Evolutionary conservation across 1,284 basidiomycete genomes (phyloP).

Genomic region (Phellopilus nigrolimitatus): DNA sequence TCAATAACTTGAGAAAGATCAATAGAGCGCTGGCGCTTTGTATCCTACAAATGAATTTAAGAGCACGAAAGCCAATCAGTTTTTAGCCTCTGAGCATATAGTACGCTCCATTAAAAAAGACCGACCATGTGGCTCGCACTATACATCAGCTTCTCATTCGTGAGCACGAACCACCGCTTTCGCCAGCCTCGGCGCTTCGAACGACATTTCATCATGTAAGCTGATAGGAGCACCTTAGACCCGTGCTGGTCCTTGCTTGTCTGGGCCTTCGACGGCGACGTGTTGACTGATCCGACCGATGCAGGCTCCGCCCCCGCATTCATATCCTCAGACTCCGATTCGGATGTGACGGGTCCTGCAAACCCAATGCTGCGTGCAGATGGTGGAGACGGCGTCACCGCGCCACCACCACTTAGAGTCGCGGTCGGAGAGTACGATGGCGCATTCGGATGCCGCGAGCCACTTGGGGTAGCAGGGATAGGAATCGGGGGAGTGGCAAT

Average conservation of each 20-base stretch:
- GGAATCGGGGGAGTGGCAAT: conserved; percentile 45
- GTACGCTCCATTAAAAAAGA: conserved; percentile 26
- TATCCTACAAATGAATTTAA: conserved; percentile 52
- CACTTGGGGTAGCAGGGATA: conserved; percentile 31
- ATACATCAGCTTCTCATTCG: conserved; percentile 77
- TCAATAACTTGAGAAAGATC: conserved; percentile 85
- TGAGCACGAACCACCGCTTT: conserved; percentile 90
- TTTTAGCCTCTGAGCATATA: conserved; percentile 13
- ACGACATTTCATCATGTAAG: conserved; percentile 97
- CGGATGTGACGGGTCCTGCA: conserved; percentile 43
- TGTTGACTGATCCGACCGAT: conserved; percentile 36
- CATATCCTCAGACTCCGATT: conserved; percentile 70
- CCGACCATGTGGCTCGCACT: conserved; percentile 85
- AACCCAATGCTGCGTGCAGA: conserved; percentile 22
- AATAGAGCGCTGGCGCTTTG: conserved; percentile 82
- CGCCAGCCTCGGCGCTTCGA: conserved; percentile 91
- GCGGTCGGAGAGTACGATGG: conserved; percentile 7
- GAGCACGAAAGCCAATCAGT: conserved; percentile 13
- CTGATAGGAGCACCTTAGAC: conserved; percentile 74
- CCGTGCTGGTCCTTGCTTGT: conserved; percentile 43
- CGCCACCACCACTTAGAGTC: conserved; percentile 6
- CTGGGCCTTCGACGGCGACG: conserved; percentile 38
- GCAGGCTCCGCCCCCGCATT: conserved; percentile 34
- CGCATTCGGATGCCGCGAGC: conserved; percentile 15
- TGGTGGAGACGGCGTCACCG: conserved; percentile 30